Base-by-base conservation (phyloP, 148 eudicot genomes). In the Diospyros kaki region DNA sequence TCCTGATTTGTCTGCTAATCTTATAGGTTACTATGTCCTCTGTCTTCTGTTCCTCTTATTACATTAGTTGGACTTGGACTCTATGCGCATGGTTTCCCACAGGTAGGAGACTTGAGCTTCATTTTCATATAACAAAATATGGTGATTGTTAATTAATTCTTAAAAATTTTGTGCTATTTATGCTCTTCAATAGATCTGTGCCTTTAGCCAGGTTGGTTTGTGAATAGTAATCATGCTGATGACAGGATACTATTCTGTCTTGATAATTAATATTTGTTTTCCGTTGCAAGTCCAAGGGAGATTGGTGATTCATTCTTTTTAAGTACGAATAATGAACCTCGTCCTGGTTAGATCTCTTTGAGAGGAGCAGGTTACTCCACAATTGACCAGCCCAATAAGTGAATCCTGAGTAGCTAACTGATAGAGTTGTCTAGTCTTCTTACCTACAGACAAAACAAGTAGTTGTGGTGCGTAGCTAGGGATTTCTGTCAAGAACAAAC, bases 1-100 rank as follows among this genome's bases (percentile, higher is more conserved):
- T 48, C 9, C 46, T 52, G 40, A 28, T 51, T 64, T 45, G 17
- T 65, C 38, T 61, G 41, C 68, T n/a, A 1, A 62, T 82, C 81
- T 54, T 69, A 58, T 40, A 94, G 98, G 89, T 78, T 87, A 71
- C 42, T 92, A 54, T 85, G 84, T 65, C 98, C 98, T 44, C 92
- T 94, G 59, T 85, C 96, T 76, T 91, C 92, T 51, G 79, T 84
- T 79, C 96, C 97, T 68, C 82, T 90, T 18, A 85, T 92, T 66
- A 84, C 84, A 40, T 88, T 94, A 44, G 91, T 91, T 8, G 98
- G 97, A 73, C 90, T 94, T 38, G 97, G 98, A 53, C 86, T 94
- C 51, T 89, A 87, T 66, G 78, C 83, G 9, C 84, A 79, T 60
- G 98, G 93, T 72, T 94, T 94, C 75, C 96, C 98, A 39, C 91